Evolutionary conservation across 192 early-diverging fungal species (phyloP).

Genomic region (Backusella australiensis): DNA sequence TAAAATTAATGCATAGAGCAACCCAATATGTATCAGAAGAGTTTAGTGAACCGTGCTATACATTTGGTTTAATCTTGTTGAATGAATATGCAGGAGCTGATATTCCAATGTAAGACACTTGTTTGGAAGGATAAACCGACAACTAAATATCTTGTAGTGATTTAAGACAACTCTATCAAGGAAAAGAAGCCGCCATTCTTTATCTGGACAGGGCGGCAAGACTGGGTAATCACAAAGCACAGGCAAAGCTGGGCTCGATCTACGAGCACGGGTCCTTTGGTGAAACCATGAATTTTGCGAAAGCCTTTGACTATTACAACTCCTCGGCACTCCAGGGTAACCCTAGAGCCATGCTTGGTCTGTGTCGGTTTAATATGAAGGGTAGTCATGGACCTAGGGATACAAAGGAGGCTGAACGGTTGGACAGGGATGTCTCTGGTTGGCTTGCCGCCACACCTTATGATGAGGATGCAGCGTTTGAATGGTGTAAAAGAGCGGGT

Average conservation of each 20-base stretch:
- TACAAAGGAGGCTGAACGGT: neutral
- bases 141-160: neutral
- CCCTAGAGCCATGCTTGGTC: slow-evolving; percentile 80
- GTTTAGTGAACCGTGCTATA: slow-evolving; percentile 75
- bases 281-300: slow-evolving; percentile 59
- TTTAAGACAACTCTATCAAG: neutral
- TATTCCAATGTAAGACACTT: slow-evolving; percentile 37
- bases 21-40: slow-evolving; percentile 66
- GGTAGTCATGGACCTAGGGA: slow-evolving; percentile 44
- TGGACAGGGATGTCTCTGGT: slow-evolving; percentile 9
- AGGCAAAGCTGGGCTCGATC: slow-evolving; percentile 74
- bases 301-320: slow-evolving; percentile 76
- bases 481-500: slow-evolving; percentile 79
- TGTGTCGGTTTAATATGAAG: slow-evolving; percentile 84
- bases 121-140: no score
- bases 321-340: slow-evolving; percentile 76
- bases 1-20: slow-evolving; percentile 78
- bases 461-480: slow-evolving; percentile 54
- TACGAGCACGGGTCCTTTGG: slow-evolving; percentile 79
- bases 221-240: slow-evolving; percentile 70
- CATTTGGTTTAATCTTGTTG: slow-evolving; percentile 77
- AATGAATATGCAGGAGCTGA: slow-evolving; percentile 50
- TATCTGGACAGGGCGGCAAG: slow-evolving; percentile 72
- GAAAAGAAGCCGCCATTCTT: slow-evolving; percentile 61
- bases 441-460: neutral